phyloP scores from a whole-genome alignment of 2,329 filamentous ascomycete species.

The Ampelomyces quisqualis region DNA sequence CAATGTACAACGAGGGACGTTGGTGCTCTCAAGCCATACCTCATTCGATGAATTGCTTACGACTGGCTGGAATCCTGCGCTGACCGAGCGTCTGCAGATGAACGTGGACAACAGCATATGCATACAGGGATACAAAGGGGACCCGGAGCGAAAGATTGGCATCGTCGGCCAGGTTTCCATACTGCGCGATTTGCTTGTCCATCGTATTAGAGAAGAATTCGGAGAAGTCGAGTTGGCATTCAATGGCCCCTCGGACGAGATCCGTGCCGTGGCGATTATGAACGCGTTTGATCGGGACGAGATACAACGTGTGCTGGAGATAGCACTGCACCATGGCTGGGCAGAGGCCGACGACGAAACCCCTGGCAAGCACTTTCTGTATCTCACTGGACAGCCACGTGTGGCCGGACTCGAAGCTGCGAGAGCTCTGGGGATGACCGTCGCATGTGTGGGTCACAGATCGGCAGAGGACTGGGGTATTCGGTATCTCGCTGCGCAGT shows the following conservation, averaged over 20 bases:
- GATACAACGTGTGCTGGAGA: constrained; percentile 38
- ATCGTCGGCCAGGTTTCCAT: constrained; percentile 31
- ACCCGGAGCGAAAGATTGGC: constrained; percentile 41
- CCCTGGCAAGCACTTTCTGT: constrained; percentile 35
- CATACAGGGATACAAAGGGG: constrained; percentile 45
- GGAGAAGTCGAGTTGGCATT: constrained; percentile 29
- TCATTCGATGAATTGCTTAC: constrained; percentile 45
- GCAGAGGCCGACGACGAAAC: constrained; percentile 18
- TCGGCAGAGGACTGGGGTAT: constrained; percentile 46
- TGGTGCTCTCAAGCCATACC: constrained; percentile 41
- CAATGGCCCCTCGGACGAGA: constrained; percentile 25
- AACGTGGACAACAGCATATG: constrained; percentile 29
- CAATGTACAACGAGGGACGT: constrained; percentile 26
- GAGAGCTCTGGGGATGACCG: constrained; percentile 34
- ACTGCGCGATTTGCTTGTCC: constrained; percentile 15
- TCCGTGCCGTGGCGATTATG: constrained; percentile 42
- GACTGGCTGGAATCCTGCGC: constrained; percentile 41
- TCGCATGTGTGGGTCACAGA: constrained; percentile 44
- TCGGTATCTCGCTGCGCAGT: constrained; percentile 30
- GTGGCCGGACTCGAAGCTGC: constrained; percentile 38
- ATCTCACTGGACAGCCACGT: constrained; percentile 44
- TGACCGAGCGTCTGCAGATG: constrained; percentile 38
- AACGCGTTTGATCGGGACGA: constrained; percentile 45
- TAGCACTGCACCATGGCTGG: constrained; percentile 28
- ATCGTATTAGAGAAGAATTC: constrained; percentile 29